Percentiles rank a stretch among this genome's conserved stretches.
These are phyloP conservation scores for Leccinum arenicola DNA, from an alignment of 768 basidiomycete genomes.

Conservation along the genomic window DNA sequence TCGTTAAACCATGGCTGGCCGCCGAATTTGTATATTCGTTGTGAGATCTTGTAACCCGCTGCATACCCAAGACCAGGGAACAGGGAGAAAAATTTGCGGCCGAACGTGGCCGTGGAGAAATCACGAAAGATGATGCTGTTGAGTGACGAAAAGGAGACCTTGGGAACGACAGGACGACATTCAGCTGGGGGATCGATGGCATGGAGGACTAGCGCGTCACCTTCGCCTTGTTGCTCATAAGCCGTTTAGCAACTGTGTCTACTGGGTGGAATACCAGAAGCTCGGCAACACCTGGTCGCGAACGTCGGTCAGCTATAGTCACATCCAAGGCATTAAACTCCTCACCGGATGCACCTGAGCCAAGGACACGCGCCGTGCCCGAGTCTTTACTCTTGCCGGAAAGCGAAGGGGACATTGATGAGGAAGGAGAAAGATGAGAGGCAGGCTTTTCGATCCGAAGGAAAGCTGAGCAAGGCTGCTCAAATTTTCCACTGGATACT, in stretches of 20 bases:
- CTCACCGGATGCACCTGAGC: slow-evolving; percentile 87
- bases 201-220: slow-evolving; percentile 30
- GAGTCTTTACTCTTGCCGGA: slow-evolving; percentile 69
- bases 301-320: not conserved
- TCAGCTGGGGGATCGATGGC: not conserved
- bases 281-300: slow-evolving; percentile 79
- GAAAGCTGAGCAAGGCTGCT: not conserved
- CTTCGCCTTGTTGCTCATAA: slow-evolving; percentile 97
- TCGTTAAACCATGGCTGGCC: slow-evolving; percentile 99
- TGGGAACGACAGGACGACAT: not conserved
- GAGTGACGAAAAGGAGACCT: slow-evolving; percentile 65
- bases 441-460: not conserved
- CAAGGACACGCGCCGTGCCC: slow-evolving; percentile 83
- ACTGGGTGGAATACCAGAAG: slow-evolving; percentile 93
- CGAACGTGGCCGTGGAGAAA: slow-evolving; percentile 63
- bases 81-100: slow-evolving; percentile 78
- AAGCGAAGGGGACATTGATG: slow-evolving; percentile 46
- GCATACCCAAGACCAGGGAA: slow-evolving; percentile 99
- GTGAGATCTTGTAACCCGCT: slow-evolving; percentile 94
- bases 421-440: not conserved
- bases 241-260: slow-evolving; percentile 96
- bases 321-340: not conserved
- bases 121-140: slow-evolving; percentile 87
- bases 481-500: slow-evolving; percentile 9
- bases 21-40: slow-evolving; percentile 96